These are phyloP conservation scores for Populus ilicifolia DNA, from an alignment of 345 rosid genomes.

Conservation along the genomic window DNA sequence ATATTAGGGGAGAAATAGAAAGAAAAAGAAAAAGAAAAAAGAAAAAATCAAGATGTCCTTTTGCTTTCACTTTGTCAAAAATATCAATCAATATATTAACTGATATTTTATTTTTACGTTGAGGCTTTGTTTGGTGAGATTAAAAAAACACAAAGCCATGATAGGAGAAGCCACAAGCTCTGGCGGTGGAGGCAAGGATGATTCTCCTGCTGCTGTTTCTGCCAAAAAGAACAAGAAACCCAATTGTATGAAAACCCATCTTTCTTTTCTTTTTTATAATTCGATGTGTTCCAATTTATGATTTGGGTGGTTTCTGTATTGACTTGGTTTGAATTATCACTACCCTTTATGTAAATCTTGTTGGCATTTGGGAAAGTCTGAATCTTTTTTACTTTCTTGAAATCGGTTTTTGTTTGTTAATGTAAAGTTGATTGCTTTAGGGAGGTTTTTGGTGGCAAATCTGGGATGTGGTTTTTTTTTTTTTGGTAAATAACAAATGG, in stretches of 20 bases:
- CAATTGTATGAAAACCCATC: constrained; percentile 6
- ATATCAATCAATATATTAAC: neutral
- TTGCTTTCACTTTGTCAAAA: neutral
- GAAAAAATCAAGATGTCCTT: neutral
- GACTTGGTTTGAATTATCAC: neutral
- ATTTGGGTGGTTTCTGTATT: neutral
- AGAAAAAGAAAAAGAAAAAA: no score
- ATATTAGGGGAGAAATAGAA: no score
- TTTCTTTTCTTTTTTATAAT: neutral
- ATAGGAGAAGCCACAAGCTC: constrained; percentile 11
- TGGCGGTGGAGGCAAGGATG: neutral
- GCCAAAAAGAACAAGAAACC: constrained; percentile 14
- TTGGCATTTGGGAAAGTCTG: neutral
- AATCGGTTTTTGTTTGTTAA: neutral
- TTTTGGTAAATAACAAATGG: neutral
- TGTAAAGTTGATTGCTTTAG: neutral
- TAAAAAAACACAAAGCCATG: neutral
- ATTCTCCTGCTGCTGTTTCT: constrained; percentile 3
- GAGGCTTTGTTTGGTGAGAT: neutral
- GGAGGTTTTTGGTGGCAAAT: neutral
- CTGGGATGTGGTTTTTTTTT: neutral
- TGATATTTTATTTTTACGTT: neutral
- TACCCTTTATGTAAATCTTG: neutral
- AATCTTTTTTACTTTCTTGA: neutral
- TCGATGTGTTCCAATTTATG: neutral